Evolutionary conservation across 345 rosid species (phyloP), one percentile per base, ranked within the genome.

Genomic region (Heritiera fomes): DNA sequence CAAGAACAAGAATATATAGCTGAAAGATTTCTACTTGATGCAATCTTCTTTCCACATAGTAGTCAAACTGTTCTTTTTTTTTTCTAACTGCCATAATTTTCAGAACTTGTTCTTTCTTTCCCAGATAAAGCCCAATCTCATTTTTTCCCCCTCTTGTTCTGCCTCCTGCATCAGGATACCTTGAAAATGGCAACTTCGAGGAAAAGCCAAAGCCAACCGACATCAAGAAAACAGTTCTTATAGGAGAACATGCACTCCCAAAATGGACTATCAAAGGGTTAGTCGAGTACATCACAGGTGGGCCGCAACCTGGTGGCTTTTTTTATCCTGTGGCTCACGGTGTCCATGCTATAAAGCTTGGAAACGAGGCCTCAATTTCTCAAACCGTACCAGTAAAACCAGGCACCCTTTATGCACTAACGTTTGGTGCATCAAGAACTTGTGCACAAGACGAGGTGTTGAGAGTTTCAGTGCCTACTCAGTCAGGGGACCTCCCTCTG

Each of bases 231-330:
- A 94, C 97, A n/a, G 92, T 90, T 8, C 80, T 96, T 1, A 23
- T 82, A 50, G 93, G 94, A 15, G 88, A 83, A 83, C 30, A 83
- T 58, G 87, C 93, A 11, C 85, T 96, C 1, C 99, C 99, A 17
- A 88, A 87, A 49, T 96, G 99, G 99, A 95, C 86, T 78, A 88
- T 80, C 81, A 89, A 75, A 46, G 99, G 99, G 59, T 59, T 88
- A 6, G 98, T 96, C 17, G 99, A 96, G 81, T 96, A 91, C 90
- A 93, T 96, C 83, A 71, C 94, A 32, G 98, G 94, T 56, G 99
- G 99, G 63, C 98, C 98, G 8, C 99, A 96, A 76, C 95, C 98
- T 0, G 98, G 98, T 20, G 99, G 99, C 47, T 88, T 94, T 95
- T 96, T 62, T 77, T 92, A 92, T 34, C 81, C 95, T 0, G 98